Evolutionary conservation across 2,329 filamentous ascomycete genomes (phyloP).

Genomic region (Ilyonectria destructans): DNA sequence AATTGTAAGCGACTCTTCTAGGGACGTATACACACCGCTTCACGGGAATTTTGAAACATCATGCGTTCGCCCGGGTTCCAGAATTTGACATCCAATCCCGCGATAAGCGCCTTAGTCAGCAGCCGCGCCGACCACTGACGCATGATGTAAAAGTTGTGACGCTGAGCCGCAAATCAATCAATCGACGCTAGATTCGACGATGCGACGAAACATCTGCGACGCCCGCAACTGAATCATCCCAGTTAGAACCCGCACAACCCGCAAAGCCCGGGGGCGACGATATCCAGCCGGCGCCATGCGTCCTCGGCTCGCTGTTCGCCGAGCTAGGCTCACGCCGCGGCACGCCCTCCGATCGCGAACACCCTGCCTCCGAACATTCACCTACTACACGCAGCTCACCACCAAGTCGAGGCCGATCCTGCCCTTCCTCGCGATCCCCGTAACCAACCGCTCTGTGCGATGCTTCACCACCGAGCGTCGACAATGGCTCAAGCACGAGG

Average conservation of each 20-base stretch:
- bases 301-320: conserved; percentile 56
- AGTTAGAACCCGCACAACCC: neutral
- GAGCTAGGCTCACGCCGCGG: conserved; percentile 39
- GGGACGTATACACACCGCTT: conserved; percentile 18
- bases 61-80: conserved; percentile 13
- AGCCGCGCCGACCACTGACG: conserved; percentile 31
- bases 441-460: conserved; percentile 72
- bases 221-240: neutral
- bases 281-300: conserved; percentile 54
- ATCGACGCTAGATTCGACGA: conserved; percentile 22
- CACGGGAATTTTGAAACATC: conserved; percentile 6
- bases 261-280: conserved; percentile 11
- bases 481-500: conserved; percentile 79
- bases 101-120: conserved; percentile 42
- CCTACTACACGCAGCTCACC: conserved; percentile 49
- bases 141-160: conserved; percentile 35
- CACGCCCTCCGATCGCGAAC: conserved; percentile 36
- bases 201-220: conserved; percentile 12
- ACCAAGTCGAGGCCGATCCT: conserved; percentile 55
- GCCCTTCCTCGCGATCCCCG: conserved; percentile 67
- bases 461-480: conserved; percentile 86
- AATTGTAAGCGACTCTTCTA: conserved; percentile 4
- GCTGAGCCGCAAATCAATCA: conserved; percentile 27
- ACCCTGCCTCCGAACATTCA: conserved; percentile 48
- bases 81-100: neutral